Conservation (phyloP, 495 filamentous ascomycete species). For the Ascobolus immersus region DNA sequence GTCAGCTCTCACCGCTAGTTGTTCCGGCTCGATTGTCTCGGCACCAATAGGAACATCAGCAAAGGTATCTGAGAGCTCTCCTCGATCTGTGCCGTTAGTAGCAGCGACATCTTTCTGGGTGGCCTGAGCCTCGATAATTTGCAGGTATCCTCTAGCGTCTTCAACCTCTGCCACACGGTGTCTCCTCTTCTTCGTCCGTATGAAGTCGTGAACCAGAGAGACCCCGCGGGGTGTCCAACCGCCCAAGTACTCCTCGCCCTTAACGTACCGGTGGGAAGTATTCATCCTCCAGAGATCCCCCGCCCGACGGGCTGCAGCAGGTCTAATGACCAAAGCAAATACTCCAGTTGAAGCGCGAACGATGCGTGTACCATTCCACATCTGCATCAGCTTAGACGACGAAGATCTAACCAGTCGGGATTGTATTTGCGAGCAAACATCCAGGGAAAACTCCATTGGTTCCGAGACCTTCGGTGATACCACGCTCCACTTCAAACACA, state of each 20-base stretch:
- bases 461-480: slow-evolving; percentile 49
- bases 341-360: slow-evolving; percentile 66
- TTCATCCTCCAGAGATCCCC: slow-evolving; percentile 95
- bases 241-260: slow-evolving; percentile 64
- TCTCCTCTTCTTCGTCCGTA: slow-evolving; percentile 40
- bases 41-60: too few species aligned
- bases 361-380: slow-evolving; percentile 63
- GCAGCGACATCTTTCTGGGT: too few species aligned
- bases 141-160: slow-evolving; percentile 45
- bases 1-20: too few species aligned
- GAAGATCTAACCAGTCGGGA: slow-evolving; percentile 63
- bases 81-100: too few species aligned
- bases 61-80: too few species aligned
- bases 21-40: too few species aligned
- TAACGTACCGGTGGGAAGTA: slow-evolving; percentile 76
- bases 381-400: slow-evolving; percentile 58
- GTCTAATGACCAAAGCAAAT: slow-evolving; percentile 64
- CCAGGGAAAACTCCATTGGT: slow-evolving; percentile 61
- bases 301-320: slow-evolving; percentile 66
- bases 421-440: slow-evolving; percentile 56
- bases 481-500: slow-evolving; percentile 64
- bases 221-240: slow-evolving; percentile 76
- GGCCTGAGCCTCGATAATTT: too few species aligned
- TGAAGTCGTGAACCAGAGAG: slow-evolving; percentile 62
- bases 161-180: slow-evolving; percentile 53